A percentile compares a stretch with the other conserved stretches of the same genome.
Conservation (phyloP, 257 asterid genomes). For the Pogostemon cablin region DNA sequence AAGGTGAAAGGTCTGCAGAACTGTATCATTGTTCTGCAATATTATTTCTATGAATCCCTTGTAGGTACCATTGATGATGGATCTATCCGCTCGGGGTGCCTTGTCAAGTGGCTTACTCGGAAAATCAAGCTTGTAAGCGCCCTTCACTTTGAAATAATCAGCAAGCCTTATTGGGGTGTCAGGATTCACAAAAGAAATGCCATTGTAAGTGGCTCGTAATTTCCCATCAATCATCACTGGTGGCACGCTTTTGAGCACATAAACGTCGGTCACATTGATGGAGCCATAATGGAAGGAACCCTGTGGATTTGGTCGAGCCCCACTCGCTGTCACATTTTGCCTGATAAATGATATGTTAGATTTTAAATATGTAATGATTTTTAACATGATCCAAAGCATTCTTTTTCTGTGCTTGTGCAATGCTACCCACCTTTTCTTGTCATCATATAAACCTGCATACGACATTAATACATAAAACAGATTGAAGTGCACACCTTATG, state of each 20-base stretch:
- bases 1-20: conserved; percentile 75
- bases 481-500: conserved; percentile 5
- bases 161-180: conserved; percentile 74
- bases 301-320: conserved; percentile 14
- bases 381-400: background rate
- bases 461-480: background rate
- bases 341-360: background rate
- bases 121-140: conserved; percentile 79
- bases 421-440: background rate
- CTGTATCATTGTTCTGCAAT: conserved; percentile 73
- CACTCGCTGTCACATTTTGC: conserved; percentile 10
- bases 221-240: conserved; percentile 28
- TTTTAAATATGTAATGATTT: background rate
- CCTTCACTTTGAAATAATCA: conserved; percentile 56
- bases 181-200: conserved; percentile 73
- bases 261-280: background rate
- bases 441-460: background rate
- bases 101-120: conserved; percentile 61
- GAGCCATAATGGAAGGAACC: conserved; percentile 19
- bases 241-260: conserved; percentile 7
- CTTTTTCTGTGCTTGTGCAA: background rate
- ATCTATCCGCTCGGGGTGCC: conserved; percentile 55
- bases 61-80: conserved; percentile 70
- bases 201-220: conserved; percentile 61
- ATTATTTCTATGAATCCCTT: conserved; percentile 77